Percentiles rank a stretch among this genome's conserved stretches.
Evolutionary conservation across 2,329 filamentous ascomycete genomes (phyloP).

Genomic region (Tolypocladium inflatum): DNA sequence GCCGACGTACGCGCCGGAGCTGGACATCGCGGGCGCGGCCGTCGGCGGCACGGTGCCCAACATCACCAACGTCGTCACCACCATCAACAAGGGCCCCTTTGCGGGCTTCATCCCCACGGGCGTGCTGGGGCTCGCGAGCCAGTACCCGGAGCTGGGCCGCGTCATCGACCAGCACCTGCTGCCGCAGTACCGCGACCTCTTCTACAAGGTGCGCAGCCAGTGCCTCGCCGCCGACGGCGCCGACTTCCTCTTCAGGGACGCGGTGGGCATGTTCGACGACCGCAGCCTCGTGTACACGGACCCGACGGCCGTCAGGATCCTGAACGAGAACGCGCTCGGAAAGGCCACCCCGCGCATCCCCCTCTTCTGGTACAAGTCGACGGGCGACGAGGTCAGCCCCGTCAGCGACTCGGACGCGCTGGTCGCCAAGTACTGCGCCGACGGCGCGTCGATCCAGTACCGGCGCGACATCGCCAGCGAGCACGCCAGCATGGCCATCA

Average conservation of each 20-base stretch:
- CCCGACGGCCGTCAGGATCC: constrained; percentile 13
- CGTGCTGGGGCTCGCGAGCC: constrained; percentile 11
- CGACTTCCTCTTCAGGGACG: constrained; percentile 22
- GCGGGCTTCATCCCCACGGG: constrained; percentile 12
- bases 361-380: constrained; percentile 39
- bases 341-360: constrained; percentile 36
- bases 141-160: constrained; percentile 10
- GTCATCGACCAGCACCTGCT: constrained; percentile 9
- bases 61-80: constrained; percentile 7
- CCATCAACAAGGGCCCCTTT: constrained; percentile 7
- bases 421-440: constrained; percentile 29
- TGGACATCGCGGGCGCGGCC: constrained; percentile 14
- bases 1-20: constrained; percentile 13
- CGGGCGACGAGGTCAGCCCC: constrained; percentile 34
- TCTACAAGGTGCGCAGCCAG: constrained; percentile 15
- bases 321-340: constrained; percentile 17
- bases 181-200: constrained; percentile 14
- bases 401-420: constrained; percentile 33
- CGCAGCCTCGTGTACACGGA: constrained; percentile 17
- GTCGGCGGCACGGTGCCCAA: constrained; percentile 14
- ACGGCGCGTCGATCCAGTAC: constrained; percentile 31
- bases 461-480: constrained; percentile 30
- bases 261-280: constrained; percentile 29
- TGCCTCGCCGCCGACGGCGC: constrained; percentile 13
- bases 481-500: constrained; percentile 17